phyloP scores from a whole-genome alignment of 352 stramenopile genomes.

The Phytophthora hybrid region DNA sequence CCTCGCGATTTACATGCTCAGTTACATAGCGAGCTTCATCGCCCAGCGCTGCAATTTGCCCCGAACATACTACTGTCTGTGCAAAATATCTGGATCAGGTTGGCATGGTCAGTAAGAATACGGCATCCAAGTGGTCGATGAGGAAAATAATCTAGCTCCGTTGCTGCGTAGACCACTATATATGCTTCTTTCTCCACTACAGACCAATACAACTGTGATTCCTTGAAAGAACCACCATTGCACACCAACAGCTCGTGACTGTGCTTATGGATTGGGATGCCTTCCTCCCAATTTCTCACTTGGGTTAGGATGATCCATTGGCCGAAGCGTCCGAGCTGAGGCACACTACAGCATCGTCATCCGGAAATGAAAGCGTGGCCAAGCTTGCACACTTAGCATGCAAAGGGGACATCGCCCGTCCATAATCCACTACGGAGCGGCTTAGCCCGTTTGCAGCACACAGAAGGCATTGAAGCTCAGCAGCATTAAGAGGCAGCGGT shows the following conservation, averaged over 20 bases:
- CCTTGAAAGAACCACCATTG: background rate
- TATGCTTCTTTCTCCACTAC: background rate
- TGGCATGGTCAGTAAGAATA: background rate
- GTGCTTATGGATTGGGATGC: background rate
- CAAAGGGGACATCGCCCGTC: background rate
- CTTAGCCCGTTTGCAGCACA: background rate
- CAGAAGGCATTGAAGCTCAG: background rate
- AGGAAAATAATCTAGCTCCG: background rate
- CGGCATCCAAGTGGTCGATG: background rate
- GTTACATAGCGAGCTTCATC: slow-evolving; percentile 1
- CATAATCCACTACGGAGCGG: background rate
- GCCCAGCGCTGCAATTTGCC: slow-evolving; percentile 16
- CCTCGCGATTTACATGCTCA: background rate
- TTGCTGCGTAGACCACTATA: background rate
- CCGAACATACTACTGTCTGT: background rate
- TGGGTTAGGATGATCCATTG: background rate
- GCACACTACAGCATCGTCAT: background rate
- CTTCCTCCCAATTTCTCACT: background rate
- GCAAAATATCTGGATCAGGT: background rate
- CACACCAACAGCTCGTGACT: background rate
- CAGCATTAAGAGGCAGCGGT: background rate
- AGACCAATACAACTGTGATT: background rate
- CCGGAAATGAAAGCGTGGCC: background rate
- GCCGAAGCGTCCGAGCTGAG: background rate
- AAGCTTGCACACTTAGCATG: background rate